Base-by-base conservation (phyloP, 2,329 filamentous ascomycete species). In the Endoconidiophora polonica region DNA sequence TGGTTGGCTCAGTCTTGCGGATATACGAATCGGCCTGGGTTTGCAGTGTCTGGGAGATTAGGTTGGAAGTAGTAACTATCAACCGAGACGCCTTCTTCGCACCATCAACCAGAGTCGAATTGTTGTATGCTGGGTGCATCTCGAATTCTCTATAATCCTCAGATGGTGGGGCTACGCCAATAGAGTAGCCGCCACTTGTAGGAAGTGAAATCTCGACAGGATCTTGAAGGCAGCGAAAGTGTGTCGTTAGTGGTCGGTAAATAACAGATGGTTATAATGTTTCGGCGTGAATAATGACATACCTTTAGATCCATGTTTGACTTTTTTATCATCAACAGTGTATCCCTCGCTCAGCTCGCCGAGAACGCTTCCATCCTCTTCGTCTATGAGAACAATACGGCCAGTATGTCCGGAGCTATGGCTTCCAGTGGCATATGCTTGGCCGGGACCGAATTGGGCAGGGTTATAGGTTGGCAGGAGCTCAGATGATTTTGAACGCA, bases 321-420 rank as follows among this genome's bases (percentile, higher is more conserved):
- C 72, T 46, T 72, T 73, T 24, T 76, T 70, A 56, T 88, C 77
- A 60, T 95, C 87, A 14, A 90, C 71, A 16, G 94, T 74, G 59
- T 86, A 90, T 16, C 81, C 83, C 52, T 90, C 83, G 52, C 83
- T 79, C 54, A 98, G 69, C 67, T 98, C 90, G 43, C 91, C 91
- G 24, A 98, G 84, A 6, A 98, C 84, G 58, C 86, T 93, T 48
- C 91, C 91, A 65, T 98, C 84, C 62, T 96, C 90, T 65, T 98
- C 91, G 60, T 98, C 87, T 14, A 98, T 72, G 7, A 98, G 73
- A 4, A 98, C 90, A 57, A 95, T 90, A 63, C 91, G 80, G 14
- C 88, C 85, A 36, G 76, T 63, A 26, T 59, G 51, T 2, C 53
- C 54, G 3, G 69, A 68, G 58, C 76, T 79, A 48, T 74, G 70